Evolutionary conservation across 345 rosid species (phyloP).

Genomic region (Lenwebbia sp.): DNA sequence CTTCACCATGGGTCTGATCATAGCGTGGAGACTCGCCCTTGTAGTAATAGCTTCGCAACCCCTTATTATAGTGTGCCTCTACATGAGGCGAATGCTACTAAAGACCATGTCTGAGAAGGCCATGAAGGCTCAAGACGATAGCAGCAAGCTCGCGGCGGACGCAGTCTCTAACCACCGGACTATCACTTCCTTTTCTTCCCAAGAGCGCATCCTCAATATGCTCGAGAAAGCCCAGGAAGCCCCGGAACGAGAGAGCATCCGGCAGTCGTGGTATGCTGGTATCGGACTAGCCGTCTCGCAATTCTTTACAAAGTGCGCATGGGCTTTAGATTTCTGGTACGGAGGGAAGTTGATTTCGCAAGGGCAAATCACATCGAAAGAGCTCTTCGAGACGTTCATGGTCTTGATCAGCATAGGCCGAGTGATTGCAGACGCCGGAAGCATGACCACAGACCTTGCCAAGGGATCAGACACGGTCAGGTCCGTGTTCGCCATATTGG

Average conservation of each 20-base stretch:
- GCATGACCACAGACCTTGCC: conserved; percentile 53
- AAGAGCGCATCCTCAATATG: conserved; percentile 46
- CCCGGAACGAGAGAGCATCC: conserved; percentile 32
- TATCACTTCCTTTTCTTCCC: conserved; percentile 57
- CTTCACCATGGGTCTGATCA: conserved; percentile 51
- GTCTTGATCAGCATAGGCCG: conserved; percentile 49
- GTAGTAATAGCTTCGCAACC: conserved; percentile 63
- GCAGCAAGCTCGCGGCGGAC: conserved; percentile 49
- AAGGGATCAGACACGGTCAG: conserved; percentile 37
- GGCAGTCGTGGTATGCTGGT: conserved; percentile 59
- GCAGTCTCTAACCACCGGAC: conserved; percentile 54
- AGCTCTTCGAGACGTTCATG: conserved; percentile 49
- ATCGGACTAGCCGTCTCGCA: conserved; percentile 45
- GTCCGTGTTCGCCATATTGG: conserved; percentile 41
- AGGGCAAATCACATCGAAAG: conserved; percentile 32
- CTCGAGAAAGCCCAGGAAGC: conserved; percentile 41
- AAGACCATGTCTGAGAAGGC: conserved; percentile 41
- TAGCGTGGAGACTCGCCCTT: conserved; percentile 57
- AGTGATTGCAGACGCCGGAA: conserved; percentile 61
- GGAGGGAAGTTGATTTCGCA: conserved; percentile 46
- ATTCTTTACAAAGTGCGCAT: conserved; percentile 22
- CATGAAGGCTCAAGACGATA: conserved; percentile 46
- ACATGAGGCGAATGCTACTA: conserved; percentile 25
- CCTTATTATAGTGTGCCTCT: conserved; percentile 29
- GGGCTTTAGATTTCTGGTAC: conserved; percentile 64